Conservation (phyloP, 495 filamentous ascomycete genomes). For the Xylaria longipes region DNA sequence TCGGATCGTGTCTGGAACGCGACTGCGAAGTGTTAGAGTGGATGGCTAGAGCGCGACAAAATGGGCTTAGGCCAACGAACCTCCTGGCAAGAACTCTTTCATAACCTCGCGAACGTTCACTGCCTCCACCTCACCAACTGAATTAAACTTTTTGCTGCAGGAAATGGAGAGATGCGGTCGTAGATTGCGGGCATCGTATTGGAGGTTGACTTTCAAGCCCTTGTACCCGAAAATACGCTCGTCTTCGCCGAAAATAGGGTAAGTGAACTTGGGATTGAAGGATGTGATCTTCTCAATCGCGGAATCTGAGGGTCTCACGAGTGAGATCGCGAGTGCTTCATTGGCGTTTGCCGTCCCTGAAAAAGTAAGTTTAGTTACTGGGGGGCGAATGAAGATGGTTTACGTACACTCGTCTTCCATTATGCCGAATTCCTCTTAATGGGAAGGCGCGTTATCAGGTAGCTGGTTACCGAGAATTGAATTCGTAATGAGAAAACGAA, state of each 20-base stretch:
- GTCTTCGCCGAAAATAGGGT: conserved; percentile 88
- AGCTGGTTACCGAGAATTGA: not conserved
- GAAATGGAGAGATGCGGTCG: conserved; percentile 74
- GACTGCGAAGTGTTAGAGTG: conserved; percentile 50
- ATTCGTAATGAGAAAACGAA: not conserved
- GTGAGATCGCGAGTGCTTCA: conserved; percentile 72
- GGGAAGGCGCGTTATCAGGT: not conserved
- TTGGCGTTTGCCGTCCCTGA: conserved; percentile 78
- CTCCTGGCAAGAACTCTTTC: conserved; percentile 69
- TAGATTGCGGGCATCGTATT: conserved; percentile 82
- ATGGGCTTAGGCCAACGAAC: conserved; percentile 48
- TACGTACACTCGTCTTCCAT: conserved; percentile 61
- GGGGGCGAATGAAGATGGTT: not conserved
- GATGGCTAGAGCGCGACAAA: not conserved
- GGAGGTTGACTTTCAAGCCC: conserved; percentile 73
- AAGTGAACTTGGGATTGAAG: conserved; percentile 89
- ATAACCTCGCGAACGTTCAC: conserved; percentile 70
- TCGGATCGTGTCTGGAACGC: conserved; percentile 66
- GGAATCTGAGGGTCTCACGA: conserved; percentile 64
- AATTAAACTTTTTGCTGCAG: conserved; percentile 75
- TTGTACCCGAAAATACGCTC: conserved; percentile 93
- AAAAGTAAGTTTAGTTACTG: conserved; percentile 25
- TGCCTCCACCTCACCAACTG: conserved; percentile 72
- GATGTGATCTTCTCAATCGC: conserved; percentile 63
- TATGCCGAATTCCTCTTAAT: conserved; percentile 6